Percentiles rank a stretch among this genome's conserved stretches.
Conservation (phyloP, 2,329 filamentous ascomycete species). For the Nigrospora oryzae region DNA sequence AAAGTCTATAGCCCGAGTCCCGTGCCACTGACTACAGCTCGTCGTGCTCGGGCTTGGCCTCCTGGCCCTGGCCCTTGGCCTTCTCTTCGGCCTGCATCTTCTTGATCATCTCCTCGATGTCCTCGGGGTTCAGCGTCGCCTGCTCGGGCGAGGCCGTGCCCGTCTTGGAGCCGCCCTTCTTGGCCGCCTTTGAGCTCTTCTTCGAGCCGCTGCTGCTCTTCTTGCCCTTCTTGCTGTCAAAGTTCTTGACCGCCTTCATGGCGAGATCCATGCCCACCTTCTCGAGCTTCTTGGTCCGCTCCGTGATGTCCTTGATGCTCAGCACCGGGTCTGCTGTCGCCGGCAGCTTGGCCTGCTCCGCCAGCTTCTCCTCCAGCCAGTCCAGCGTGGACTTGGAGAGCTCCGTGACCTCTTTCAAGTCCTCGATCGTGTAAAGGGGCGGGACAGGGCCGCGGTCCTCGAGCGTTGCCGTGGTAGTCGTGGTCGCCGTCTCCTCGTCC, state of each 20-base stretch:
- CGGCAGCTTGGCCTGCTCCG: constrained; percentile 62
- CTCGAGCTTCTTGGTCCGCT: constrained; percentile 62
- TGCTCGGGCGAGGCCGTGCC: constrained; percentile 23
- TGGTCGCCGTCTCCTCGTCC: constrained; percentile 46
- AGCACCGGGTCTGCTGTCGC: constrained; percentile 68
- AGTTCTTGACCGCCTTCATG: constrained; percentile 56
- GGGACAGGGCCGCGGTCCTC: constrained; percentile 48
- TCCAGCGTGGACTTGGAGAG: constrained; percentile 52
- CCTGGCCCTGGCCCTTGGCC: constrained; percentile 10
- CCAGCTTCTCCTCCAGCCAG: constrained; percentile 70
- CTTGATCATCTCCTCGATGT: constrained; percentile 48
- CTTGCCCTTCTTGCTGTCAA: constrained; percentile 38
- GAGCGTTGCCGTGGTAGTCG: constrained; percentile 31
- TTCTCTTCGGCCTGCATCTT: constrained; percentile 24
- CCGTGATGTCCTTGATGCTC: constrained; percentile 61
- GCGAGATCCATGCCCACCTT: constrained; percentile 62
- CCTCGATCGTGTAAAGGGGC: constrained; percentile 63
- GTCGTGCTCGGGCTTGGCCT: constrained; percentile 16
- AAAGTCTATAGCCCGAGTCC: constrained; percentile 4
- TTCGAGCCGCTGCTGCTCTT: constrained; percentile 23
- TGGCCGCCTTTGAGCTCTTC: constrained; percentile 30
- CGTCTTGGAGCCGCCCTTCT: constrained; percentile 27
- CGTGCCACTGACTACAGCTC: constrained; percentile 15
- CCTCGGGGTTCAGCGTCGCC: constrained; percentile 34
- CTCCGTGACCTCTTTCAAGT: constrained; percentile 58